Conservation (phyloP, 768 basidiomycete species). For the Mycena maculata region DNA sequence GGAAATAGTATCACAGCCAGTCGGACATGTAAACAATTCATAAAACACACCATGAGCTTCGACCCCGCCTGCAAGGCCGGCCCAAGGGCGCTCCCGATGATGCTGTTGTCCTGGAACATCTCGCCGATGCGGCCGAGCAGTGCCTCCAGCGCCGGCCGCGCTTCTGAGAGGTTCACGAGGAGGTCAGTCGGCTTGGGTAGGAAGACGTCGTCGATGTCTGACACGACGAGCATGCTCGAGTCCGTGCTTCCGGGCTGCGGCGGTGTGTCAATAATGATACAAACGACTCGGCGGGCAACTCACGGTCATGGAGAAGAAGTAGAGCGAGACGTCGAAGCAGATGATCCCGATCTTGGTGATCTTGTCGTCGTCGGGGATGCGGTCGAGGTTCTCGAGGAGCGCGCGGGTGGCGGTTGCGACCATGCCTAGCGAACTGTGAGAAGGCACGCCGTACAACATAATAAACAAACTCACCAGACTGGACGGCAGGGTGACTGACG, state of each 20-base stretch:
- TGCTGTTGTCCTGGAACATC: conserved; percentile 98
- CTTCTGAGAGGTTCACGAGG: conserved; percentile 93
- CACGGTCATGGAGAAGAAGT: conserved; percentile 96
- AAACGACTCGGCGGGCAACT: conserved; percentile 40
- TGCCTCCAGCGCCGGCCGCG: conserved; percentile 80
- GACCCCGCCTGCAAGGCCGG: conserved; percentile 96
- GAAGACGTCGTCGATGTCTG: conserved; percentile 97
- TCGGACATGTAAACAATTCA: neutral
- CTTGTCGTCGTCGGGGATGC: conserved; percentile 94
- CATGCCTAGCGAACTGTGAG: conserved; percentile 72
- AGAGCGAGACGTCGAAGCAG: conserved; percentile 90
- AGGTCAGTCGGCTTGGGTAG: conserved; percentile 96
- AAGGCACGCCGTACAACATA: neutral
- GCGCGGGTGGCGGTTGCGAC: conserved; percentile 98
- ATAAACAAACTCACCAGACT: conserved; percentile 67
- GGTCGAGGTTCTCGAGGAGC: conserved; percentile 93
- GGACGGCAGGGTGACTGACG: conserved; percentile 91
- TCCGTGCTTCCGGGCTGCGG: conserved; percentile 76
- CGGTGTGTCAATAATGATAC: conserved; percentile 5
- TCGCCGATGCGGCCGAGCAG: conserved; percentile 88
- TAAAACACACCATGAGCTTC: conserved; percentile 84
- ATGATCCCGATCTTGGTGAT: conserved; percentile 94
- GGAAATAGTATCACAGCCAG: neutral
- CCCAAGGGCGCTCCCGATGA: conserved; percentile 93
- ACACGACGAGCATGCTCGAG: conserved; percentile 95